These are phyloP conservation scores for Jamesozyma gamospora DNA, from an alignment of 805 yeast species.

Conservation along the genomic window DNA sequence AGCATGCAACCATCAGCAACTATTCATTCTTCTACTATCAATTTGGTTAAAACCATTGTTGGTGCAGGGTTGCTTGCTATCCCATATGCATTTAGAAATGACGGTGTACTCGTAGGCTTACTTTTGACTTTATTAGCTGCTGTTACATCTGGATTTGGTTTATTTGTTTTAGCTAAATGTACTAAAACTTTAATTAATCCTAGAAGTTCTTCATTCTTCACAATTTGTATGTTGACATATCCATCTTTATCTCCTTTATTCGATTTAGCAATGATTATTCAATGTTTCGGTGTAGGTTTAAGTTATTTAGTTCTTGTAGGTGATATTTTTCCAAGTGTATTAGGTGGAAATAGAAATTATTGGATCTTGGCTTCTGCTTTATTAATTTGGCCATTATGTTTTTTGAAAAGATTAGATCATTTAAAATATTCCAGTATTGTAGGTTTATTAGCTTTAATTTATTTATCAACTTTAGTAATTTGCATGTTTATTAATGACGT, in stretches of 20 bases:
- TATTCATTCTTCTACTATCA: conserved; percentile 49
- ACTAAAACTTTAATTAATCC: conserved; percentile 47
- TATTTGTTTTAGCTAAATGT: conserved; percentile 51
- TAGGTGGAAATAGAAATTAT: conserved; percentile 35
- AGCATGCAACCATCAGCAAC: conserved; percentile 35
- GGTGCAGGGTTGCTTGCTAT: conserved; percentile 71
- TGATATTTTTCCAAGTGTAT: conserved; percentile 58
- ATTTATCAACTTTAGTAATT: conserved; percentile 36
- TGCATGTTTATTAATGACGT: conserved; percentile 41
- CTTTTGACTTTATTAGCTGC: conserved; percentile 52
- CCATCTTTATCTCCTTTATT: conserved; percentile 62
- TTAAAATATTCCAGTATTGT: conserved; percentile 62
- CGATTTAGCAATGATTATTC: conserved; percentile 64
- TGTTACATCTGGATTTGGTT: conserved; percentile 54
- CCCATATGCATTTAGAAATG: conserved; percentile 59
- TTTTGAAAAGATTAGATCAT: conserved; percentile 52
- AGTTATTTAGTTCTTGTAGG: conserved; percentile 67
- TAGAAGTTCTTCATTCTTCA: conserved; percentile 57
- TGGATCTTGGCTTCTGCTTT: conserved; percentile 42
- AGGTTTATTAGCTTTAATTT: conserved; percentile 57
- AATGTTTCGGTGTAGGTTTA: conserved; percentile 71
- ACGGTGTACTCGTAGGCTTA: conserved; percentile 53
- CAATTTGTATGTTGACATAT: conserved; percentile 59
- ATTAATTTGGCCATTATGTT: conserved; percentile 54
- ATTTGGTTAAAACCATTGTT: conserved; percentile 63